These are phyloP conservation scores for Zanthoxylum bungeanum DNA, from an alignment of 345 rosid genomes.

Conservation along the genomic window DNA sequence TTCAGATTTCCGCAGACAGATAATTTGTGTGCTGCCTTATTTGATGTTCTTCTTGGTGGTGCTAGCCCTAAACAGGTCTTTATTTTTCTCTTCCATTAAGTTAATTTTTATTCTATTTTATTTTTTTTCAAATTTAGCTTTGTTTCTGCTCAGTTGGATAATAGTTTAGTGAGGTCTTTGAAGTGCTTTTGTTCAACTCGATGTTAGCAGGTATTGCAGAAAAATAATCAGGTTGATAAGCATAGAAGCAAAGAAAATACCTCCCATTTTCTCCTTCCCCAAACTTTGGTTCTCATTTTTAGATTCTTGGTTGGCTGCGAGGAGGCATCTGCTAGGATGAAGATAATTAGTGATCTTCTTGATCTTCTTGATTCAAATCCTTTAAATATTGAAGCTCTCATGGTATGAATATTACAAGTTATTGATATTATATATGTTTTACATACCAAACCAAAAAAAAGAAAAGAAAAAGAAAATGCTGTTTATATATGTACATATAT, in stretches of 20 bases:
- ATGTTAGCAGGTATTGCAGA: constrained; percentile 71
- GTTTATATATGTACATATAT: not conserved
- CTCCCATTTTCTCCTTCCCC: constrained; percentile 84
- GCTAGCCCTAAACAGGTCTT: constrained; percentile 97
- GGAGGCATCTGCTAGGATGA: constrained; percentile 62
- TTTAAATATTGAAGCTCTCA: constrained; percentile 81
- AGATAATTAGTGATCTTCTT: constrained; percentile 68
- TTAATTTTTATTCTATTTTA: constrained; percentile 3
- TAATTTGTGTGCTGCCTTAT: constrained; percentile 81
- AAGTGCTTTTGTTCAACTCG: constrained; percentile 9
- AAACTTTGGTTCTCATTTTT: constrained; percentile 67
- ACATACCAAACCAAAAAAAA: no score
- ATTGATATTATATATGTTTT: not conserved
- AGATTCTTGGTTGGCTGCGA: constrained; percentile 66
- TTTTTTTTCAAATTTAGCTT: not conserved
- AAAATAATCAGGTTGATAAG: constrained; percentile 58
- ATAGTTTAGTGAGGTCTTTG: not conserved
- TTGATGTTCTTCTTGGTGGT: constrained; percentile 97
- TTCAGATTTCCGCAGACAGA: constrained; percentile 84
- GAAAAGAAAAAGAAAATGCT: not conserved
- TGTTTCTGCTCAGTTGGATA: not conserved
- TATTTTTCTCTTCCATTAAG: not conserved
- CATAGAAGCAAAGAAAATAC: constrained; percentile 53
- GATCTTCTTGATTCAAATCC: constrained; percentile 88
- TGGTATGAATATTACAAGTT: constrained; percentile 47